Base-by-base conservation (phyloP, 1,139 yeast species). In the Nadsonia starkeyi-henricii region DNA sequence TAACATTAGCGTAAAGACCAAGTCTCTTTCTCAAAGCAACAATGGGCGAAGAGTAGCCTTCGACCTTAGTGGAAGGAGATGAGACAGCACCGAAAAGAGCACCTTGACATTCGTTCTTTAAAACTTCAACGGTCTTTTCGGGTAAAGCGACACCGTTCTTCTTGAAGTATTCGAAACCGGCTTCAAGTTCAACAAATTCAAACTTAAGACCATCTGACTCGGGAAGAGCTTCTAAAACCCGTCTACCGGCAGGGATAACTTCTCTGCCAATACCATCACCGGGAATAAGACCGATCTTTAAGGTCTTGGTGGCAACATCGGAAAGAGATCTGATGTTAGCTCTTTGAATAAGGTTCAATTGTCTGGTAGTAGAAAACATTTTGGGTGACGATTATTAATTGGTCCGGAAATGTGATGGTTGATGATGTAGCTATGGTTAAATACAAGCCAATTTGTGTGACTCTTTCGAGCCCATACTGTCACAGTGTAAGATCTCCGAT, bases 191-290 rank as follows among this genome's bases (percentile, higher is more conserved):
- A 48, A 85, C 82, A 61, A 91, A 91, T 57, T 86, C 85, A 62
- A 91, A 91, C 49, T 78, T 73, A 57, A 91, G 75, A 47, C 84
- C 93, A 61, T 74, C 84, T 56, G 76, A 74, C 30, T 80, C 65
- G 47, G 95, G 93, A 52, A 91, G 75, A 54, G 80, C 81, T 67
- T 89, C 91, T 58, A 91, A 74, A 30, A 91, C 78, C 53, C 85
- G 83, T 61, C 77, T 76, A 60, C 97, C 97, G 46, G 97, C 81
- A 53, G 98, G 98, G 54, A 91, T 88, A 47, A 91, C 98, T 69
- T 91, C 98, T 62, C 85, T 79, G 50, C 98, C 98, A 60, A 91
- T 91, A 55, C 98, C 98, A 65, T 91, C 98, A 64, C 98, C 98
- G 48, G 98, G 96, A 60, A 91, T 88, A 62, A 91, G 75, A 42